Percentiles rank a stretch among this genome's conserved stretches.
phyloP scores from a whole-genome alignment of 1,139 yeast species.

The Candida mesenterica region DNA sequence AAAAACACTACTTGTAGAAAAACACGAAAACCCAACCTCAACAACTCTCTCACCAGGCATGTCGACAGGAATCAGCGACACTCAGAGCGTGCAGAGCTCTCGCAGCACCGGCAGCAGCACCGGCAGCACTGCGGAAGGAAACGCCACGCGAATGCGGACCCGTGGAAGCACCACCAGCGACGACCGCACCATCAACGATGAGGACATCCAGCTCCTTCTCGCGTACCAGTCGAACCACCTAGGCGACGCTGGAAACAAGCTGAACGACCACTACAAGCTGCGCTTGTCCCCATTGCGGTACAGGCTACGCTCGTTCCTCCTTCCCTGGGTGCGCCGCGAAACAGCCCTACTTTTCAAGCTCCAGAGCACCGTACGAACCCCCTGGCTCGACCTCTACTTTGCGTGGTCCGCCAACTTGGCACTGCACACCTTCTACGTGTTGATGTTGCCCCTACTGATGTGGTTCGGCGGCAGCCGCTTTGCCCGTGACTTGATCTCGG shows the following conservation, averaged over 20 bases:
- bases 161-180: constrained; percentile 1
- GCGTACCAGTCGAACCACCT: constrained; percentile 14
- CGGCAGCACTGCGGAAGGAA: neutral
- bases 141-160: constrained; percentile 1
- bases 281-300: constrained; percentile 62
- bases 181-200: constrained; percentile 12
- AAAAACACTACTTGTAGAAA: neutral
- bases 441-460: constrained; percentile 79
- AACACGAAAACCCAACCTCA: neutral
- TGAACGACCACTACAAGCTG: constrained; percentile 61
- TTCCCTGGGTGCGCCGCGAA: constrained; percentile 66
- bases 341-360: constrained; percentile 57
- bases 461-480: constrained; percentile 74
- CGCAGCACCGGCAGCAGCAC: constrained; percentile 4
- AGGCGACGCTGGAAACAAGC: constrained; percentile 71
- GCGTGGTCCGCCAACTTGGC: constrained; percentile 90
- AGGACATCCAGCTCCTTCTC: constrained; percentile 15
- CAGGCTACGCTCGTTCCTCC: constrained; percentile 50
- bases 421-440: constrained; percentile 88
- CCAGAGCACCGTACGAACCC: constrained; percentile 53
- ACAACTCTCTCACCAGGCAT: neutral
- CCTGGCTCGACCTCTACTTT: constrained; percentile 68
- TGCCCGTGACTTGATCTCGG: constrained; percentile 70
- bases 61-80: constrained; percentile 1
- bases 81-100: constrained; percentile 1